A percentile compares a stretch with the other conserved stretches of the same genome.
phyloP scores from a whole-genome alignment of 1,284 basidiomycete species.

The Pyrrhoderma lamaoense region DNA sequence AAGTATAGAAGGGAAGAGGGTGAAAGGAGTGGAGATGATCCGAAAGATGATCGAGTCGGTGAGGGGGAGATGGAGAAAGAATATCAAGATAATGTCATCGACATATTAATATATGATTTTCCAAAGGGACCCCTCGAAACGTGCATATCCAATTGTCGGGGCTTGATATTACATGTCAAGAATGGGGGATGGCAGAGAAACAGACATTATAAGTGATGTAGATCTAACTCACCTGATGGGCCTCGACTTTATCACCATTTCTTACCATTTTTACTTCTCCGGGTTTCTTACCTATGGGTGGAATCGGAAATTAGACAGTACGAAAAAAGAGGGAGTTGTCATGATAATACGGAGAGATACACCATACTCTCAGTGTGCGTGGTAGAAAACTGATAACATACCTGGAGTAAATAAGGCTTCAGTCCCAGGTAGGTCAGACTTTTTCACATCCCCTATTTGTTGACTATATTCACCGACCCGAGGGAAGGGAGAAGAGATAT shows the following conservation, averaged over 20 bases:
- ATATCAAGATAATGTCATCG: too few relatives aligned
- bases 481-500: not conserved
- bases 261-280: conserved; percentile 91
- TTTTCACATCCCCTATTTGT: conserved; percentile 90
- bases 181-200: too few relatives aligned
- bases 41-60: too few relatives aligned
- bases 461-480: conserved; percentile 34
- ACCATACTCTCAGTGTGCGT: not conserved
- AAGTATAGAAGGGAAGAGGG: too few relatives aligned
- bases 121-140: too few relatives aligned
- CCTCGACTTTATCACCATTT: conserved; percentile 74
- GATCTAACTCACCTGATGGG: conserved; percentile 71
- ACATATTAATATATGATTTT: too few relatives aligned
- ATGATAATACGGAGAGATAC: too few relatives aligned
- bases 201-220: too few relatives aligned
- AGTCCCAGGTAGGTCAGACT: conserved; percentile 77
- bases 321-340: too few relatives aligned
- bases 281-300: conserved; percentile 78
- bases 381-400: conserved; percentile 29
- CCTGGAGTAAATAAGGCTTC: conserved; percentile 74
- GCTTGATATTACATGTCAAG: too few relatives aligned
- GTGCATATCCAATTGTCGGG: too few relatives aligned
- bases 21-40: not conserved
- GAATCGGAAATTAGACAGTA: not conserved
- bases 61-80: too few relatives aligned